A percentile compares a stretch with the other conserved stretches of the same genome.
Conservation (phyloP, 116 monocot species). For the Phalaenopsis hybrid region DNA sequence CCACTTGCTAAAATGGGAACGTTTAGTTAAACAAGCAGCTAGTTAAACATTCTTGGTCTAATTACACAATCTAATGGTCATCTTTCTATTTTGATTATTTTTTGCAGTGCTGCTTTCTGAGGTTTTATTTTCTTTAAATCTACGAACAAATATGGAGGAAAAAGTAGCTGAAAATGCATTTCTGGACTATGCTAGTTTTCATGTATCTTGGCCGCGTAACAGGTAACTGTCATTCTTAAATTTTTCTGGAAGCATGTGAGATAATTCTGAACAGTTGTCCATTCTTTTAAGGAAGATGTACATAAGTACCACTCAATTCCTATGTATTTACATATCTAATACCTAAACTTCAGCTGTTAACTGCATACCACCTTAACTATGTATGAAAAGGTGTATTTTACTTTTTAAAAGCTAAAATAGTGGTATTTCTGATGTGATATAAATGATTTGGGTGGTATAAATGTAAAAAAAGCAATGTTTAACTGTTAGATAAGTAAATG, state of each 20-base stretch:
- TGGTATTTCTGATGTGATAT: no score
- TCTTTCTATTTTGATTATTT: neutral
- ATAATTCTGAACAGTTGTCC: neutral
- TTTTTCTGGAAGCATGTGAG: neutral
- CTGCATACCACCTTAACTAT: no score
- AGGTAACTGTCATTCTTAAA: conserved; percentile 25
- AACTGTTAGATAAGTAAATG: no score
- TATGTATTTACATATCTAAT: no score
- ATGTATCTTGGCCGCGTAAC: conserved; percentile 35
- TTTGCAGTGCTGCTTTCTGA: neutral
- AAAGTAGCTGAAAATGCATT: conserved; percentile 27
- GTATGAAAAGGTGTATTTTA: no score
- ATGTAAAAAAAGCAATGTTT: no score
- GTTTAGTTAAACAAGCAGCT: neutral
- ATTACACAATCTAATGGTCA: neutral
- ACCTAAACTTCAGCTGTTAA: no score
- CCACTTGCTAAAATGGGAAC: no score
- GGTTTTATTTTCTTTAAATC: neutral
- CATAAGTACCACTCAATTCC: no score
- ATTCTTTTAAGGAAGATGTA: neutral
- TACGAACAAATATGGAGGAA: conserved; percentile 30
- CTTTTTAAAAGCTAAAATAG: no score
- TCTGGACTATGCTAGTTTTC: conserved; percentile 55
- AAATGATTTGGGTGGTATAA: no score
- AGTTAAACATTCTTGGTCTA: neutral